Conservation (phyloP, 2,329 filamentous ascomycete genomes). For the Juglanconis sp. region DNA sequence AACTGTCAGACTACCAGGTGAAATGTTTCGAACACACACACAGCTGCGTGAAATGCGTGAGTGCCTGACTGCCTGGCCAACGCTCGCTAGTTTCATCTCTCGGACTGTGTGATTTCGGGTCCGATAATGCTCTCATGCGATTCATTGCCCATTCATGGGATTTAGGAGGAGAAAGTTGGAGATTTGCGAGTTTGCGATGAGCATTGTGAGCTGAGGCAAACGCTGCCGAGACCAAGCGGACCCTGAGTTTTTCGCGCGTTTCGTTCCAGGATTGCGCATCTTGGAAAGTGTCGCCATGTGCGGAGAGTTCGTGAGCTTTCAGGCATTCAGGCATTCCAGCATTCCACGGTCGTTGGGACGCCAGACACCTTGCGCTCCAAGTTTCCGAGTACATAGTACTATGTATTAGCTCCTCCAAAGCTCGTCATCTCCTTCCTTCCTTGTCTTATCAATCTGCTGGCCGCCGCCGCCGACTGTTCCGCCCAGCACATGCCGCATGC, state of each 20-base stretch:
- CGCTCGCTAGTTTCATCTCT: not conserved
- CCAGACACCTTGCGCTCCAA: too few relatives aligned
- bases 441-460: constrained; percentile 2
- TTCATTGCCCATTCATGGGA: too few relatives aligned
- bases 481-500: not conserved
- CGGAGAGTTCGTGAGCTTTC: not conserved
- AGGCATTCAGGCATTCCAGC: too few relatives aligned
- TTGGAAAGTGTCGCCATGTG: not conserved
- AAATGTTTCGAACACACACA: not conserved
- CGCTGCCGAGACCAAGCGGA: not conserved
- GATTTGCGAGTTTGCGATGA: not conserved
- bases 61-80: not conserved
- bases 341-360: too few relatives aligned
- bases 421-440: not conserved
- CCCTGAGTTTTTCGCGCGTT: not conserved
- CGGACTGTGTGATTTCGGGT: not conserved
- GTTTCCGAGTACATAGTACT: not conserved
- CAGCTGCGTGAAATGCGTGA: too few relatives aligned
- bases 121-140: not conserved
- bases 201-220: not conserved
- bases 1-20: not conserved
- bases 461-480: not conserved
- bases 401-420: not conserved
- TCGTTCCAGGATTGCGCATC: too few relatives aligned
- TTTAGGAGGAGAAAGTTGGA: too few relatives aligned